Evolutionary conservation across 192 early-diverging fungal genomes (phyloP).

Genomic region (Umbelopsis sp.): DNA sequence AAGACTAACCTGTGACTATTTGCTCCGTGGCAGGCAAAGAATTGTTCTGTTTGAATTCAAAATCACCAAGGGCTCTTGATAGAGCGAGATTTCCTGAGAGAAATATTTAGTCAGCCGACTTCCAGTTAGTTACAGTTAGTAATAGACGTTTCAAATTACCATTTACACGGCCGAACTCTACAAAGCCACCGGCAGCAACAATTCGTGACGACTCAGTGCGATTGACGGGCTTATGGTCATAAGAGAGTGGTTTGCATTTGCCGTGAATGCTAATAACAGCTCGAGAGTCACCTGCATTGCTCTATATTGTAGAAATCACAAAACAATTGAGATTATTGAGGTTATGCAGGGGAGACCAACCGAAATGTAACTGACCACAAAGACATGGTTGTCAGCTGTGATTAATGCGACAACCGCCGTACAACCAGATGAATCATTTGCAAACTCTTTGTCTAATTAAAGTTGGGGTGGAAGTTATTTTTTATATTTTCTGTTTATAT

Average conservation of each 20-base stretch:
- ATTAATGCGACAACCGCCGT: slow-evolving; percentile 91
- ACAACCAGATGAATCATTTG: slow-evolving; percentile 90
- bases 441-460: slow-evolving; percentile 68
- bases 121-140: background rate
- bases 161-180: slow-evolving; percentile 98
- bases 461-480: slow-evolving; percentile 21
- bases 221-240: slow-evolving; percentile 96
- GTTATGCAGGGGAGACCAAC: background rate
- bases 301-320: slow-evolving; percentile 37
- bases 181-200: slow-evolving; percentile 90
- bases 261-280: slow-evolving; percentile 84
- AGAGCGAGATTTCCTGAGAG: slow-evolving; percentile 85
- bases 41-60: slow-evolving; percentile 95
- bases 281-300: slow-evolving; percentile 96
- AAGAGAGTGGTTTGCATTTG: slow-evolving; percentile 74
- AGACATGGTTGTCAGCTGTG: slow-evolving; percentile 78
- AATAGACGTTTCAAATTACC: slow-evolving; percentile 49
- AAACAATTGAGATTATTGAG: background rate
- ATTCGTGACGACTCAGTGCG: slow-evolving; percentile 86
- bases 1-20: slow-evolving; percentile 78
- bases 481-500: background rate
- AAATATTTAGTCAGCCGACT: background rate
- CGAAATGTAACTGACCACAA: slow-evolving; percentile 57
- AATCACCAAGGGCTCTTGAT: slow-evolving; percentile 97
- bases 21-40: slow-evolving; percentile 82